These are phyloP conservation scores for Candida dajiaensis DNA, from an alignment of 805 yeast genomes.

Conservation along the genomic window DNA sequence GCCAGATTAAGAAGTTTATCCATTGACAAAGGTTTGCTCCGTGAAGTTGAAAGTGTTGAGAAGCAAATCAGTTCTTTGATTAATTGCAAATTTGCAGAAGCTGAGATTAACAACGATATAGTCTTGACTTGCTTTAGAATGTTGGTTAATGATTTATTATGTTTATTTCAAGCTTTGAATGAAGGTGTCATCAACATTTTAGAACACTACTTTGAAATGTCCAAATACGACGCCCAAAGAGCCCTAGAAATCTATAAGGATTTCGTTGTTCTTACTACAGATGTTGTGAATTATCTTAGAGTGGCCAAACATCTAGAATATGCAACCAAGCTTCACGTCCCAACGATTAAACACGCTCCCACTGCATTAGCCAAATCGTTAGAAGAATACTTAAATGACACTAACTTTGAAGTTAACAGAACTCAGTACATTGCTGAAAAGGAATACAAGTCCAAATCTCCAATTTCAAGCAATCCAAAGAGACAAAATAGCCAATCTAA, in stretches of 20 bases:
- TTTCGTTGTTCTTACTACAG: slow-evolving; percentile 80
- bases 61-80: slow-evolving; percentile 71
- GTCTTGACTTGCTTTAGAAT: slow-evolving; percentile 78
- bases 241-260: slow-evolving; percentile 78
- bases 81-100: slow-evolving; percentile 68
- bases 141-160: slow-evolving; percentile 82
- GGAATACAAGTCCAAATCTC: slow-evolving; percentile 28
- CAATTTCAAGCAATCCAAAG: slow-evolving; percentile 2
- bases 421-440: slow-evolving; percentile 71
- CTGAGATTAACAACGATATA: slow-evolving; percentile 80
- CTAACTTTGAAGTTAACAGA: slow-evolving; percentile 75
- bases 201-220: slow-evolving; percentile 93
- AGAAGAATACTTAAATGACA: slow-evolving; percentile 85
- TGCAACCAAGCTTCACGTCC: slow-evolving; percentile 85
- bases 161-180: slow-evolving; percentile 82
- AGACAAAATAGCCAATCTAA: neutral
- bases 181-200: slow-evolving; percentile 93
- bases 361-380: slow-evolving; percentile 83
- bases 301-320: slow-evolving; percentile 85
- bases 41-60: slow-evolving; percentile 83
- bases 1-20: slow-evolving; percentile 59
- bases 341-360: slow-evolving; percentile 96
- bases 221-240: slow-evolving; percentile 77
- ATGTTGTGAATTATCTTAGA: slow-evolving; percentile 81
- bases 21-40: slow-evolving; percentile 73